Conservation (phyloP, 176 grass and related monocot species). For the Bromus sterilis region DNA sequence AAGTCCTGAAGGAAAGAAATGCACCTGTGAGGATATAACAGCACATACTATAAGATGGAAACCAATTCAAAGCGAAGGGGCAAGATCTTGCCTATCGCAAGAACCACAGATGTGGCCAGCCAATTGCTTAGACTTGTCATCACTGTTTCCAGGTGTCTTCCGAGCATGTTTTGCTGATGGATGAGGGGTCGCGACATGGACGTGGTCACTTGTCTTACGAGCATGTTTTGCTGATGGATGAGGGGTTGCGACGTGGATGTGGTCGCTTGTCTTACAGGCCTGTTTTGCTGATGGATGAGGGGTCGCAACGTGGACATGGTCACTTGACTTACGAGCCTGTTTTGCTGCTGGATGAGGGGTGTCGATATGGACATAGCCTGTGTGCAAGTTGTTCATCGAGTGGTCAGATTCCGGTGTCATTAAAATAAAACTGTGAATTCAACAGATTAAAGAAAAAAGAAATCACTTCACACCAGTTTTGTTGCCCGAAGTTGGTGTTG, state of each 20-base stretch:
- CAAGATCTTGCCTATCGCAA: constrained; percentile 49
- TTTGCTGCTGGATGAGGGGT: constrained; percentile 73
- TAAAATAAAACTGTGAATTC: neutral
- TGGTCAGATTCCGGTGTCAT: neutral
- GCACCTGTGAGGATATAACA: neutral
- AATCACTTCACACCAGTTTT: constrained; percentile 21
- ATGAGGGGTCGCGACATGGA: neutral
- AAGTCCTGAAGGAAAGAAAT: constrained; percentile 6
- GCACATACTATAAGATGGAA: neutral
- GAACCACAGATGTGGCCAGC: constrained; percentile 50
- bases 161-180: neutral
- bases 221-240: constrained; percentile 40
- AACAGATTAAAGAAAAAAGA: neutral
- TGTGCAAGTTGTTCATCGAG: neutral
- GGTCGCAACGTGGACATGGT: neutral
- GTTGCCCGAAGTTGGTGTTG: constrained; percentile 32
- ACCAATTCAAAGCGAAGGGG: neutral
- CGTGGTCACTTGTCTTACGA: neutral
- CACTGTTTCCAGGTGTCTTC: constrained; percentile 31
- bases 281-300: neutral
- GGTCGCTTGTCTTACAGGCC: neutral
- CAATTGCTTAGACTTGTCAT: constrained; percentile 40
- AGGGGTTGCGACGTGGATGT: constrained; percentile 41
- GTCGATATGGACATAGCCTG: constrained; percentile 46
- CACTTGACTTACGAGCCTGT: neutral